These are phyloP conservation scores for Cladophialophora exuberans DNA, from an alignment of 2,329 filamentous ascomycete genomes.

Conservation along the genomic window DNA sequence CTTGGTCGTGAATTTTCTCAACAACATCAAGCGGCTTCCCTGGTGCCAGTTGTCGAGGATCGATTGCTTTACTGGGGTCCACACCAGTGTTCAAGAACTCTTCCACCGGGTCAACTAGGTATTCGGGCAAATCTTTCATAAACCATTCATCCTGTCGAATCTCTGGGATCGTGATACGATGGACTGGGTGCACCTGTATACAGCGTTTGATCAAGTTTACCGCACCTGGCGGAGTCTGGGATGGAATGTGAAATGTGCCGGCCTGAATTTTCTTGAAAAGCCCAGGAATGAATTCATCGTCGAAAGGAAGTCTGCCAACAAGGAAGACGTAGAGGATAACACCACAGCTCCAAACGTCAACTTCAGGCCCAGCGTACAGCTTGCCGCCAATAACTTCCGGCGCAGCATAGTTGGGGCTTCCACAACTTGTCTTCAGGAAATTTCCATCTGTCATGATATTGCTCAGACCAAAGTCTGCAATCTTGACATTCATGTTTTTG, in stretches of 20 bases:
- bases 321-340: conserved; percentile 68
- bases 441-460: conserved; percentile 99
- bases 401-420: conserved; percentile 96
- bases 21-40: conserved; percentile 77
- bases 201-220: conserved; percentile 80
- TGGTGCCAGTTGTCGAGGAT: conserved; percentile 78
- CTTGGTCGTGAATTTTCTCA: conserved; percentile 86
- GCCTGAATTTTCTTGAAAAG: conserved; percentile 97
- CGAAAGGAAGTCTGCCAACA: conserved; percentile 79
- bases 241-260: conserved; percentile 88
- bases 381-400: conserved; percentile 98
- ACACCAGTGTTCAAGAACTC: conserved; percentile 94
- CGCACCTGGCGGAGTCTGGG: conserved; percentile 86
- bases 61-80: conserved; percentile 88
- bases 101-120: conserved; percentile 83
- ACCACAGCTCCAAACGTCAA: conserved; percentile 80
- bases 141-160: conserved; percentile 97
- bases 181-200: conserved; percentile 85
- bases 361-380: conserved; percentile 94
- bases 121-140: conserved; percentile 78
- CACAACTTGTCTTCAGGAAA: conserved; percentile 97
- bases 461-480: conserved; percentile 96
- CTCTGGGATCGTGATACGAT: conserved; percentile 90
- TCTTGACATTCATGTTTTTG: conserved; percentile 96
- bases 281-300: conserved; percentile 97